Evolutionary conservation across 169 alveolate species (phyloP).

Genomic region (Amoebophrya sp.): DNA sequence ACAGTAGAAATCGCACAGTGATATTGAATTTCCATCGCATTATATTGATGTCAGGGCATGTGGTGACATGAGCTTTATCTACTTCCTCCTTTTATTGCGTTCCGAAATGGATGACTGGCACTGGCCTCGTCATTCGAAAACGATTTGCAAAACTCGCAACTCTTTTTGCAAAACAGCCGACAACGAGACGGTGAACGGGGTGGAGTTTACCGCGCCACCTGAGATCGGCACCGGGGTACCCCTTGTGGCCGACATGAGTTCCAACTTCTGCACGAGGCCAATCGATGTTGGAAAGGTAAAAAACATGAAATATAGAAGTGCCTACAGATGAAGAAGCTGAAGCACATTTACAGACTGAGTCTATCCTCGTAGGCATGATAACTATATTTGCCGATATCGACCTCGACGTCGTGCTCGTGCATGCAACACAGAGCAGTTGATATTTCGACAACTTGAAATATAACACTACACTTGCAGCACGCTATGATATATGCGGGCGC

Average conservation of each 20-base stretch:
- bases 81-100: too few species aligned
- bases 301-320: too few species aligned
- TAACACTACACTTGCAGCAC: neutral
- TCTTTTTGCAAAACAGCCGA: neutral
- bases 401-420: too few species aligned
- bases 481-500: neutral
- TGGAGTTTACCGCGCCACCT: neutral
- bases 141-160: neutral
- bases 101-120: too few species aligned
- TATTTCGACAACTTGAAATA: too few species aligned
- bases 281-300: neutral
- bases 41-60: neutral
- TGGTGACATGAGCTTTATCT: too few species aligned
- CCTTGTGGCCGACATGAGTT: neutral
- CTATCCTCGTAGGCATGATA: too few species aligned
- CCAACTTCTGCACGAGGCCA: neutral
- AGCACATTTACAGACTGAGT: too few species aligned
- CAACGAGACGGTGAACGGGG: neutral
- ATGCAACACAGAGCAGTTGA: too few species aligned
- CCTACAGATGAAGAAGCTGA: too few species aligned
- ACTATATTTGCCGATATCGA: too few species aligned
- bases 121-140: neutral
- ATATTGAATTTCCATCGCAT: neutral
- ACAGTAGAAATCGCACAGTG: neutral
- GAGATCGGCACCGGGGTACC: neutral